These are phyloP conservation scores for Bremia lactucae DNA, from an alignment of 352 stramenopile species.

Conservation along the genomic window DNA sequence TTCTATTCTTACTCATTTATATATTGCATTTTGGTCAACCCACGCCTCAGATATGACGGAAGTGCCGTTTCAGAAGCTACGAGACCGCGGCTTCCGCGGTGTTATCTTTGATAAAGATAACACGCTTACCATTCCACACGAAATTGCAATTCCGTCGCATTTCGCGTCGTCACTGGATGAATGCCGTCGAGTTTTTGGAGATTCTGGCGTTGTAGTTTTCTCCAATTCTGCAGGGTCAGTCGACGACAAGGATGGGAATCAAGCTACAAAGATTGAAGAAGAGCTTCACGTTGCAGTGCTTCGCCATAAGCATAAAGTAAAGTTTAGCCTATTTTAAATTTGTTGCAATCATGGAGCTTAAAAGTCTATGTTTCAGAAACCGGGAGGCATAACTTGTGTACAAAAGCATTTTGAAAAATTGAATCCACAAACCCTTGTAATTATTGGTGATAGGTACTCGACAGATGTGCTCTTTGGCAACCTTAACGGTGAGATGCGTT, in stretches of 20 bases:
- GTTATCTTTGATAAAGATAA: slow-evolving; percentile 98
- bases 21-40: background rate
- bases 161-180: slow-evolving; percentile 55
- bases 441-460: slow-evolving; percentile 94
- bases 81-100: slow-evolving; percentile 81
- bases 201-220: slow-evolving; percentile 85
- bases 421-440: slow-evolving; percentile 78
- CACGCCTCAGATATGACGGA: slow-evolving; percentile 61
- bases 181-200: slow-evolving; percentile 86
- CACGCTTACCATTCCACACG: slow-evolving; percentile 90
- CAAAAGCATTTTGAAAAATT: slow-evolving; percentile 73
- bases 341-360: background rate
- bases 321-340: background rate
- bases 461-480: slow-evolving; percentile 97
- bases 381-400: slow-evolving; percentile 82
- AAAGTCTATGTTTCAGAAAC: slow-evolving; percentile 65
- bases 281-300: slow-evolving; percentile 81
- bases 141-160: slow-evolving; percentile 65
- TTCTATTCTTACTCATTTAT: too few species aligned
- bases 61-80: slow-evolving; percentile 64
- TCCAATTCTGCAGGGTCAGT: slow-evolving; percentile 92
- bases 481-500: slow-evolving; percentile 58
- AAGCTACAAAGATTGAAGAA: slow-evolving; percentile 76
- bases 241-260: slow-evolving; percentile 80
- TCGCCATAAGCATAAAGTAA: slow-evolving; percentile 84